These are phyloP conservation scores for Penicillium janthinellum DNA, from an alignment of 2,329 filamentous ascomycete genomes.

Conservation along the genomic window DNA sequence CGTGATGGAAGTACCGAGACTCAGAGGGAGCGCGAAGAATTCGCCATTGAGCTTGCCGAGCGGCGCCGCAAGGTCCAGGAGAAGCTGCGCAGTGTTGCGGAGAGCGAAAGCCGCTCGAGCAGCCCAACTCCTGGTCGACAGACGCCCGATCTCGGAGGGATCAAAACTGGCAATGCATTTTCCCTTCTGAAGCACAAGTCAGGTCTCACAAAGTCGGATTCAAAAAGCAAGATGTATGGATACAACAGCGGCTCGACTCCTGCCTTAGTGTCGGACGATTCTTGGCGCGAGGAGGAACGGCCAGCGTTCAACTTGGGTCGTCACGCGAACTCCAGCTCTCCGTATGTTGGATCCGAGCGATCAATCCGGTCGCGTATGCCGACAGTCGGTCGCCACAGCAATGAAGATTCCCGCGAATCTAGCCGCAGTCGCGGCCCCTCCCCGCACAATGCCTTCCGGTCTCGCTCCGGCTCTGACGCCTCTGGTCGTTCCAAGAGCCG, in stretches of 20 bases:
- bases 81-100: conserved; percentile 47
- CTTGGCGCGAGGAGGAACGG: conserved; percentile 42
- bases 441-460: conserved; percentile 41
- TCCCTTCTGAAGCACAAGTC: conserved; percentile 48
- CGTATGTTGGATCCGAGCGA: conserved; percentile 36
- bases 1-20: conserved; percentile 52
- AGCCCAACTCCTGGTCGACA: conserved; percentile 44
- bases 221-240: conserved; percentile 47
- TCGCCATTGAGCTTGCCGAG: conserved; percentile 52
- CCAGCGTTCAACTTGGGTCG: conserved; percentile 33
- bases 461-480: conserved; percentile 57
- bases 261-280: conserved; percentile 37
- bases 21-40: conserved; percentile 51
- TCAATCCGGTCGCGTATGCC: conserved; percentile 33
- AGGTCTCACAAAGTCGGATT: conserved; percentile 32
- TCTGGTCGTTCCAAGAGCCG: conserved; percentile 59
- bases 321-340: conserved; percentile 43
- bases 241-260: conserved; percentile 43
- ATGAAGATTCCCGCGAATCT: conserved; percentile 39
- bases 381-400: conserved; percentile 32
- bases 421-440: conserved; percentile 39
- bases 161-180: conserved; percentile 46
- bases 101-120: conserved; percentile 46
- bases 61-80: conserved; percentile 51
- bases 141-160: conserved; percentile 35